Evolutionary conservation across 345 rosid genomes (phyloP), one percentile per base, ranked within the genome.

Genomic region (Camelina laxa): DNA sequence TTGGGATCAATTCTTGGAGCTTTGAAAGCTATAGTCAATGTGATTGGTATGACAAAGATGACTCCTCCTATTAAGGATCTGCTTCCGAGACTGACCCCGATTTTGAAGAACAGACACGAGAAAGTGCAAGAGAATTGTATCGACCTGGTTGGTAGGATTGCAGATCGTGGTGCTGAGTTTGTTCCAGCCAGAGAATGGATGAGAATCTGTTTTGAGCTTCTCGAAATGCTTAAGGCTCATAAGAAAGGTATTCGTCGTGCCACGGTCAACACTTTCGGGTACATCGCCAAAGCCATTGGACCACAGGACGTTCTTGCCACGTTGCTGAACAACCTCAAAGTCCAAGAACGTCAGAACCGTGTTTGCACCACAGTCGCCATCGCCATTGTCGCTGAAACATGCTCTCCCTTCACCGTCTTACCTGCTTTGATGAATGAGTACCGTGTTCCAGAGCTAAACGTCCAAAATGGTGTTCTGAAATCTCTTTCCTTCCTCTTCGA

Each of bases 151-250:
- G 99, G 98, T 58, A 90, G 99, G 69, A 95, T 95, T 76, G 99
- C 99, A 35, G 99, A 95, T 75, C 97, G 99, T 80, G 98, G 99
- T 67, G 98, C 98, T 12, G 98, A 95, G 92, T 95, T 95, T 81
- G 98, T 95, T 67, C 98, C 99, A 12, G 99, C 99, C 19, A 92
- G 98, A 75, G 99, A 95, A 79, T 90, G 98, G 99, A 95, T 95
- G 99, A 85, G 97, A 82, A 95, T 95, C 33, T 92, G 97, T 79
- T 95, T 95, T 61, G 99, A 95, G 88, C 94, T 95, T 53, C 94
- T 95, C 7, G 99, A 95, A 84, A 95, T 95, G 99, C 98, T 95
- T n/a, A 92, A 95, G 69, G 99, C 99, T 42, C 99, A 95, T 85
- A 95, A 95, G 82, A 95, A 95, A 84, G 99, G 99, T 41, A 92